Percentiles rank a stretch among this genome's conserved stretches.
These are phyloP conservation scores for Danielia reshetovae DNA, from an alignment of 805 yeast genomes.

Conservation along the genomic window DNA sequence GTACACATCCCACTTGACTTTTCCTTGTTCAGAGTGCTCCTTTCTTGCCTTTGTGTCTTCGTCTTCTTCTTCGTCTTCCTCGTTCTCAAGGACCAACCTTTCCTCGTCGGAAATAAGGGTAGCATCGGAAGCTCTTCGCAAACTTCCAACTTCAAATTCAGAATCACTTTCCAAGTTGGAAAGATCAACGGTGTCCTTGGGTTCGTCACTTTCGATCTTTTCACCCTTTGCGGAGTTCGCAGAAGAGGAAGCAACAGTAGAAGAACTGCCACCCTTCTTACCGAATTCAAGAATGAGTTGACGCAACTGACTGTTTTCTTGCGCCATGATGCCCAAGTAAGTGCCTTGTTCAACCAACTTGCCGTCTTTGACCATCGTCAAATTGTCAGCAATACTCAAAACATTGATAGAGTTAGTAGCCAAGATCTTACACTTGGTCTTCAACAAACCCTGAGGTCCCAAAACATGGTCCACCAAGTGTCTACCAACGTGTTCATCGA, in stretches of 20 bases:
- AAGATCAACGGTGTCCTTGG: constrained; percentile 21
- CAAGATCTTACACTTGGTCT: constrained; percentile 68
- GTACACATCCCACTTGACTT: constrained; percentile 87
- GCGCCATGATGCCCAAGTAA: constrained; percentile 47
- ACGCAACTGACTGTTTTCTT: constrained; percentile 46
- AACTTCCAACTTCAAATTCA: constrained; percentile 28
- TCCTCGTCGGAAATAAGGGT: constrained; percentile 40
- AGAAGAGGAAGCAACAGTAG: constrained; percentile 9
- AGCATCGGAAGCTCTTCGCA: constrained; percentile 65
- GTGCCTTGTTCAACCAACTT: constrained; percentile 64
- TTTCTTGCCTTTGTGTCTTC: constrained; percentile 43
- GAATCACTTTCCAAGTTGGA: constrained; percentile 26
- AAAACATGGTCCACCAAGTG: constrained; percentile 80
- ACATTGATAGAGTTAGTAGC: constrained; percentile 88
- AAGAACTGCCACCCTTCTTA: constrained; percentile 28
- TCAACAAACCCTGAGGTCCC: constrained; percentile 75
- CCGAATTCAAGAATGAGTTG: constrained; percentile 64
- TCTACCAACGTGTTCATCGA: constrained; percentile 93
- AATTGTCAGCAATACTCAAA: constrained; percentile 65
- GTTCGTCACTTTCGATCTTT: constrained; percentile 8
- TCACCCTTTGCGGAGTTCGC: constrained; percentile 20
- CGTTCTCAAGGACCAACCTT: constrained; percentile 13
- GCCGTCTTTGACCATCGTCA: constrained; percentile 69
- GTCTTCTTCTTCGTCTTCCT: constrained; percentile 33
- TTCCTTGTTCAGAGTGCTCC: constrained; percentile 89